Conservation (phyloP, 495 filamentous ascomycete species). For the Tuber indicum region DNA sequence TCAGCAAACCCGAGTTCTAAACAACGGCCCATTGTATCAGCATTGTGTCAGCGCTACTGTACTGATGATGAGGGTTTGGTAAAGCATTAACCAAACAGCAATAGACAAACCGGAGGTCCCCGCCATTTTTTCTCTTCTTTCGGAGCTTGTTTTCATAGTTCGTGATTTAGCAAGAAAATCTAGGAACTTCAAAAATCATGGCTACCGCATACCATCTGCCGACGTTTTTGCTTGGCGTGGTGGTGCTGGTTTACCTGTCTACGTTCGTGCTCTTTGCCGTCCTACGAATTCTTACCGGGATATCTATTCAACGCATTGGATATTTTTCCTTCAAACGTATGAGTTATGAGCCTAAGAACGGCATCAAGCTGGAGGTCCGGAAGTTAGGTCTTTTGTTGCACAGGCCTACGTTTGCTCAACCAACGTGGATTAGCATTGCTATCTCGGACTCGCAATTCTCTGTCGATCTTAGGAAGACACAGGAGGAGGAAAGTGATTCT, state of each 20-base stretch:
- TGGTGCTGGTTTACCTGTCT: conserved; percentile 79
- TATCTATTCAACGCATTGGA: conserved; percentile 92
- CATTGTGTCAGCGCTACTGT: neutral
- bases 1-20: neutral
- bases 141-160: neutral
- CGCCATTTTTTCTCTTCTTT: neutral
- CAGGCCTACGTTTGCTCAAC: conserved; percentile 89
- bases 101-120: neutral
- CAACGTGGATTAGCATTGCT: conserved; percentile 91
- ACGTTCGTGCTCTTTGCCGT: conserved; percentile 92
- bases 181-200: conserved; percentile 10
- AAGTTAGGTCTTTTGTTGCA: conserved; percentile 82
- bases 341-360: conserved; percentile 77
- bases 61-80: neutral
- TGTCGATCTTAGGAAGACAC: conserved; percentile 62
- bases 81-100: neutral
- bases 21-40: neutral
- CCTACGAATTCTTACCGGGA: conserved; percentile 80
- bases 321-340: conserved; percentile 86
- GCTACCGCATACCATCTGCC: conserved; percentile 44
- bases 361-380: conserved; percentile 80
- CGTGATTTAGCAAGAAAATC: neutral
- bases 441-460: conserved; percentile 78
- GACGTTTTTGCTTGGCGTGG: conserved; percentile 74
- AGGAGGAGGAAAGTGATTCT: conserved; percentile 39